Conservation (phyloP, 257 asterid genomes). For the Fraxinus excelsior region DNA sequence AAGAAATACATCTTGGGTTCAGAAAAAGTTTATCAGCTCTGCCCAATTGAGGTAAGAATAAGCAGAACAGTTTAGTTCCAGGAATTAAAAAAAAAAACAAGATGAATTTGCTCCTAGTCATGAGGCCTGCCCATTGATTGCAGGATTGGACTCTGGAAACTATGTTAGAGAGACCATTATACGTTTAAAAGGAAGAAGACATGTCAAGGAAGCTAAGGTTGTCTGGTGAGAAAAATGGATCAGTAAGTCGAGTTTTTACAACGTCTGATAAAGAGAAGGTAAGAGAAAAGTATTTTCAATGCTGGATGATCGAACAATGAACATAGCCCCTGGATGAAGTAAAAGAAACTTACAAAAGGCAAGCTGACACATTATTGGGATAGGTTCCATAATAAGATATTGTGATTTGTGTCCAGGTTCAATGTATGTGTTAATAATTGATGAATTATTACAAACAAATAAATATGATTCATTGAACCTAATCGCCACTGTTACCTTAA, state of each 20-base stretch:
- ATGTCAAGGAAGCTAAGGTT: no score
- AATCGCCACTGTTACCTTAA: not conserved
- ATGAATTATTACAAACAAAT: not conserved
- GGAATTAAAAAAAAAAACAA: no score
- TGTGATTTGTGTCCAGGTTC: constrained; percentile 37
- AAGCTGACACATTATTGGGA: not conserved
- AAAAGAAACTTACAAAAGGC: not conserved
- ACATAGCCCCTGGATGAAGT: constrained; percentile 13
- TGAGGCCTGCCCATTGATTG: no score
- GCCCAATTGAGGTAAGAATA: no score
- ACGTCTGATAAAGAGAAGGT: not conserved
- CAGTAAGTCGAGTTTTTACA: constrained; percentile 31
- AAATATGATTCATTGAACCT: not conserved
- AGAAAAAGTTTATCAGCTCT: no score
- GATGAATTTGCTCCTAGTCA: no score
- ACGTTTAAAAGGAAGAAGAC: no score
- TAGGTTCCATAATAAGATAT: not conserved
- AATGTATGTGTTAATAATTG: constrained; percentile 20
- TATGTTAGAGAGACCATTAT: no score
- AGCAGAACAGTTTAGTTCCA: no score
- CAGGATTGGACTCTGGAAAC: no score
- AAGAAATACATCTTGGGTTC: no score
- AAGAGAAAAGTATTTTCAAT: constrained; percentile 3
- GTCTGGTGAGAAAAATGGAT: constrained; percentile 16
- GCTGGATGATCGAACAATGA: constrained; percentile 31